Evolutionary conservation across 2,329 filamentous ascomycete genomes (phyloP), one percentile per base, ranked within the genome.

Genomic region (Ramularia collo-cygni): DNA sequence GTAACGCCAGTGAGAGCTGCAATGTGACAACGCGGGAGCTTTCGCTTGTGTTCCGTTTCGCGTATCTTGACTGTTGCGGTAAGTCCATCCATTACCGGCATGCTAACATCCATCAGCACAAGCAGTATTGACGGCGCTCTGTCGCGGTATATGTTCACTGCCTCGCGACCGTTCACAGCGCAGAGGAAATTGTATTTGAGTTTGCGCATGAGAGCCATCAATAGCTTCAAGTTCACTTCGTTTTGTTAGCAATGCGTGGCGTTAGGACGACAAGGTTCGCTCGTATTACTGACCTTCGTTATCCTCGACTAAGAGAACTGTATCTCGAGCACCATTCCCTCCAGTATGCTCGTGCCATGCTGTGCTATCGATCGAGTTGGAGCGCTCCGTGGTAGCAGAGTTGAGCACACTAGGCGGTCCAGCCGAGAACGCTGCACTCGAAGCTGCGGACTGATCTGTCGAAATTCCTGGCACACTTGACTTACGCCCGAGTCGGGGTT

Each of bases 161-260:
- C 71, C 50, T 72, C 65, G 2, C 67, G 59, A 3, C 71, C 71
- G 46, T 74, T 65, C n/a, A 55, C 45, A 10, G 47, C 49, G 17
- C 29, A 40, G 2, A 35, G 32, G 36, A 49, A 47, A 3, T 35
- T 29, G 4, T 44, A 21, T 8, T 35, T 30, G 8, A 52, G 38
- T 29, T 53, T 54, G 8, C 46, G 40, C 43, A 48, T 47, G 9
- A 47, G 42, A 6, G 47, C 47, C 3, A 50, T 34, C 1, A 56
- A 46, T 2, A 56, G 28, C 37, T 19, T 44, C 41, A 44, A 32
- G 32, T 53, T 54, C 33, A 54, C 38, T 6, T 38, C 26, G 10
- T 10, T 6, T 6, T 6, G 10, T 24, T 10, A 24, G 21, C 10
- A 6, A 24, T 6, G 21, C 21, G 21, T 24, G 6, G 10, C 21